phyloP scores from a whole-genome alignment of 2,329 filamentous ascomycete species.

The Fusarium piperis region DNA sequence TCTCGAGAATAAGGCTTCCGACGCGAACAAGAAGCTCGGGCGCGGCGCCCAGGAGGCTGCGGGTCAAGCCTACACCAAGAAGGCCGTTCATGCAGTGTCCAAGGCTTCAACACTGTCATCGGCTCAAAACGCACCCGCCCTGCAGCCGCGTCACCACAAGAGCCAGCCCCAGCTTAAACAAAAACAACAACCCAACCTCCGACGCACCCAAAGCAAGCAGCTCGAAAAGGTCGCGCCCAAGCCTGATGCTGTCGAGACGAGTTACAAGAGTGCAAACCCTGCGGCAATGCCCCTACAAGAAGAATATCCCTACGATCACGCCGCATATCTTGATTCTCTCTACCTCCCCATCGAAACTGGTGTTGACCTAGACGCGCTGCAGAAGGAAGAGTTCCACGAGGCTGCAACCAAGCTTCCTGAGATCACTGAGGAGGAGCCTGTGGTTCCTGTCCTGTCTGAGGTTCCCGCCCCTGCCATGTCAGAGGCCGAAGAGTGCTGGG shows the following conservation, averaged over 20 bases:
- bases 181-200: conserved; percentile 52
- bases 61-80: conserved; percentile 25
- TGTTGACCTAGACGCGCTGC: conserved; percentile 35
- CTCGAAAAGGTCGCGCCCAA: conserved; percentile 41
- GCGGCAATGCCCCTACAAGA: conserved; percentile 26
- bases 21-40: conserved; percentile 38
- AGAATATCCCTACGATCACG: conserved; percentile 37
- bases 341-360: conserved; percentile 40
- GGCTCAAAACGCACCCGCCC: conserved; percentile 36
- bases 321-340: conserved; percentile 43
- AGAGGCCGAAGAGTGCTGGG: conserved; percentile 76
- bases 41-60: conserved; percentile 24
- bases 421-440: conserved; percentile 45
- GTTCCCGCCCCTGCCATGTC: conserved; percentile 44
- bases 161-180: conserved; percentile 63
- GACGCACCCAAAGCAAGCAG: conserved; percentile 57
- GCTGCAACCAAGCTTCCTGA: conserved; percentile 43
- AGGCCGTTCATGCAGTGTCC: conserved; percentile 28
- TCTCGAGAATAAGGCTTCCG: conserved; percentile 38
- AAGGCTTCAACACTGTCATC: conserved; percentile 27
- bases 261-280: conserved; percentile 11
- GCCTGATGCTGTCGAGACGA: conserved; percentile 24
- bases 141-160: conserved; percentile 60
- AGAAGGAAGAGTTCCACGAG: conserved; percentile 38
- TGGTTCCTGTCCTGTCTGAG: conserved; percentile 40